phyloP scores from a whole-genome alignment of 768 basidiomycete genomes.

The Lactarius vividus region DNA sequence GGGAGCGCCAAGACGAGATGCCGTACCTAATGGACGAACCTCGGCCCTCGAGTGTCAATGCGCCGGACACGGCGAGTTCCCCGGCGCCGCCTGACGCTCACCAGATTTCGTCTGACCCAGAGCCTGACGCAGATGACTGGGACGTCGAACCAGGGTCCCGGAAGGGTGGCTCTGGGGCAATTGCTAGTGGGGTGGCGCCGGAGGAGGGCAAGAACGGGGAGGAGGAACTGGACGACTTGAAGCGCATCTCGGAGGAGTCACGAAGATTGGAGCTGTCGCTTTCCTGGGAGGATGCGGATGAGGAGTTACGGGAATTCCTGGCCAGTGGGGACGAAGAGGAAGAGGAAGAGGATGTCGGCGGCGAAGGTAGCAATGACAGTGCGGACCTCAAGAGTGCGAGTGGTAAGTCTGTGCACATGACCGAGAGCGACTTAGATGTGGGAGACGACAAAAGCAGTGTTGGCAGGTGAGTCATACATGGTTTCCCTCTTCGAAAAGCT shows the following conservation, averaged over 20 bases:
- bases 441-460: conserved; percentile 51
- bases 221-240: conserved; percentile 29
- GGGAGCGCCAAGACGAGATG: conserved; percentile 77
- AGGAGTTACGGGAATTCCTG: conserved; percentile 25
- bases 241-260: conserved; percentile 21
- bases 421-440: conserved; percentile 49
- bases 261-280: conserved; percentile 20
- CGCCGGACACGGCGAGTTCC: conserved; percentile 39
- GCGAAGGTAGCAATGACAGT: conserved; percentile 38
- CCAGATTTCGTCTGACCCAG: conserved; percentile 62
- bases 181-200: conserved; percentile 21
- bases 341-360: conserved; percentile 36
- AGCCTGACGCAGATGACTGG: conserved; percentile 68
- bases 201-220: conserved; percentile 20
- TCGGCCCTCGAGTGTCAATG: conserved; percentile 32
- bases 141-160: conserved; percentile 42
- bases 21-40: conserved; percentile 71
- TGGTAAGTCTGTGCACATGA: conserved; percentile 32
- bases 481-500: conserved; percentile 8
- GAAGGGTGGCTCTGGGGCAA: conserved; percentile 27
- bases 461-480: conserved; percentile 37
- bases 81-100: conserved; percentile 46
- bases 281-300: conserved; percentile 26
- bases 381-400: conserved; percentile 4
- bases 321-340: conserved; percentile 31